Conservation (phyloP, 2,329 filamentous ascomycete genomes). For the Neonectria magnoliae region DNA sequence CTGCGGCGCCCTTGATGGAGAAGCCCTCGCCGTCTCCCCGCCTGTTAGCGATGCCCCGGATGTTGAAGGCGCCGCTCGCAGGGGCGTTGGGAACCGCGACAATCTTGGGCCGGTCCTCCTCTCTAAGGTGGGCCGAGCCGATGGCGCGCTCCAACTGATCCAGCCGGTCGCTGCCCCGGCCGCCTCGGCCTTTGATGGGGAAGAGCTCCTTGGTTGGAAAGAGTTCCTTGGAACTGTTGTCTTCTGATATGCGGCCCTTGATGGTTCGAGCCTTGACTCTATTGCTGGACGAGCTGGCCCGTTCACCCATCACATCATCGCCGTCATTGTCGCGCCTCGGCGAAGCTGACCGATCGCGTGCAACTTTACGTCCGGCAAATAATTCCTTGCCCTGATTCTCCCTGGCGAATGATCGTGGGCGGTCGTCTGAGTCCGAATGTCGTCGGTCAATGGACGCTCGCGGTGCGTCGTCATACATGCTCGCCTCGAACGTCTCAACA, state of each 20-base stretch:
- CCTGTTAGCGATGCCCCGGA: slow-evolving; percentile 66
- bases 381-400: slow-evolving; percentile 69
- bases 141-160: slow-evolving; percentile 53
- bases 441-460: slow-evolving; percentile 42
- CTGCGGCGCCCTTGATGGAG: slow-evolving; percentile 73
- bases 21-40: slow-evolving; percentile 61
- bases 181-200: slow-evolving; percentile 34
- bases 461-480: slow-evolving; percentile 81
- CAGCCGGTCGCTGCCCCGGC: slow-evolving; percentile 43
- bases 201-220: slow-evolving; percentile 50
- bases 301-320: slow-evolving; percentile 51
- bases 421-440: slow-evolving; percentile 42
- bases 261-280: slow-evolving; percentile 47
- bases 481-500: slow-evolving; percentile 72
- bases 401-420: slow-evolving; percentile 41
- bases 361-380: slow-evolving; percentile 59
- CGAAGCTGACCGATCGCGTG: slow-evolving; percentile 63
- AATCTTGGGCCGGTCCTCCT: slow-evolving; percentile 63
- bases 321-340: slow-evolving; percentile 56
- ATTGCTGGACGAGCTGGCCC: slow-evolving; percentile 47
- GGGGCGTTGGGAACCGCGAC: slow-evolving; percentile 62
- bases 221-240: slow-evolving; percentile 50
- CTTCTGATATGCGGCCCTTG: slow-evolving; percentile 45
- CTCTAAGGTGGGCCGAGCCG: slow-evolving; percentile 50
- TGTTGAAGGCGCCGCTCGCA: slow-evolving; percentile 60